phyloP scores from a whole-genome alignment of 441 rosid species.

The Gossypium aridum region DNA sequence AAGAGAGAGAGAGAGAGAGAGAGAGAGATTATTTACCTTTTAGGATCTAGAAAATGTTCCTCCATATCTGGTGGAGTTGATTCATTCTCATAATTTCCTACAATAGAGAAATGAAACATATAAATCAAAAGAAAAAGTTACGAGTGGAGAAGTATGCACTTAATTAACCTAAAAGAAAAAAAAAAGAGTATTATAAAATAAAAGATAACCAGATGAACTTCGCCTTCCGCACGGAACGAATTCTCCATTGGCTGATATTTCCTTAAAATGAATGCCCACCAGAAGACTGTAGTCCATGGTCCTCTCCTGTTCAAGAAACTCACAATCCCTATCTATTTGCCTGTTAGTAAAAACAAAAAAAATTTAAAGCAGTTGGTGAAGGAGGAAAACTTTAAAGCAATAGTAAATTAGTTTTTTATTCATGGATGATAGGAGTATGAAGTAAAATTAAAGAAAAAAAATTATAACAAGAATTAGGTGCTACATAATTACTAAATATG shows the following conservation, averaged over 20 bases:
- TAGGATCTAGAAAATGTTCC: too few relatives aligned
- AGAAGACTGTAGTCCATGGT: conserved; percentile 73
- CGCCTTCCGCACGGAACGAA: conserved; percentile 39
- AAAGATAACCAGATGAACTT: conserved; percentile 22
- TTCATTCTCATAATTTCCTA: conserved; percentile 30
- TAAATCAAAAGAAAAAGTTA: background rate
- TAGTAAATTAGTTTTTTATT: background rate
- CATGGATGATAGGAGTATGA: background rate
- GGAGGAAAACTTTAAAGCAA: too few relatives aligned
- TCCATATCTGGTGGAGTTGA: conserved; percentile 7
- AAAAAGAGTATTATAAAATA: too few relatives aligned
- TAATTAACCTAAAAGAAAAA: background rate
- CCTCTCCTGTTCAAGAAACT: conserved; percentile 62
- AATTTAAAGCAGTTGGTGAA: background rate
- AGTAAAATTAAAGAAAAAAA: too few relatives aligned
- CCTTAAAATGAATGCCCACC: conserved; percentile 62
- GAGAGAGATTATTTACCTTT: too few relatives aligned
- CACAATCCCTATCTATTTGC: conserved; percentile 67
- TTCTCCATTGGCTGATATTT: conserved; percentile 34
- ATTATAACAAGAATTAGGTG: background rate
- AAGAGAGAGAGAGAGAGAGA: background rate
- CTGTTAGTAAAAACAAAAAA: conserved; percentile 18
- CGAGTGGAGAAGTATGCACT: too few relatives aligned
- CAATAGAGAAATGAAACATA: background rate
- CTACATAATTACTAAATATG: background rate